Base-by-base conservation (phyloP, 176 grass and related monocot species). In the Triticum dicoccoides region DNA sequence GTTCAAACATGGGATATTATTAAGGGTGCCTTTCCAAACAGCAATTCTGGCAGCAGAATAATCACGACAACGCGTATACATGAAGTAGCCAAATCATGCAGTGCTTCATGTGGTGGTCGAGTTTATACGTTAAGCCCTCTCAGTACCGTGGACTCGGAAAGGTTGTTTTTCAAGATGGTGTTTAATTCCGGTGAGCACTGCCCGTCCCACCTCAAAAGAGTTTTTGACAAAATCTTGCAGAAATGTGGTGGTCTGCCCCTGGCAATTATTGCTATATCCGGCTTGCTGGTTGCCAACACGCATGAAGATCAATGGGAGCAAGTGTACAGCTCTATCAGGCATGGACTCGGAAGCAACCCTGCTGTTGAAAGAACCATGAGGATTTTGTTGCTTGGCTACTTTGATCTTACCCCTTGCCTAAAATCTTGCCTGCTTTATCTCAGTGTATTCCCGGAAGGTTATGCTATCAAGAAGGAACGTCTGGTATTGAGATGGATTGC, bases 221-320 rank as follows among this genome's bases (percentile, higher is more conserved):
- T 74, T 17, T 23, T 51, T 24, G 11, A 24, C 10, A 56, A 69
- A 11, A 87, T 87, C 11, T 12, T 81, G n/a, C 10, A 21, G 2
- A 85, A 85, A 85, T 85, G 68, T 77, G 74, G 12, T 59, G 81
- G 83, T 41, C 29, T 74, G 17, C 83, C 68, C 2, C 76, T 85
- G 41, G 68, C 49, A 13, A 78, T 86, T 10, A 49, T 68, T 67
- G 1, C 21, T 27, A 56, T 88, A 12, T 75, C 78, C 20, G 24
- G 54, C 18, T 38, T 88, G 9, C 32, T 88, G 5, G 12, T 68
- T 17, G 80, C 25, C 29, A 88, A 37, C 7, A 21, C 15, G 18
- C 3, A 3, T 41, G 54, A 30, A 12, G 23, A 83, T 15, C 37
- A 62, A 4, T 88, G 68, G 85, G 17, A 81, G 3, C 17, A 87